Percentiles rank a stretch among this genome's conserved stretches.
Conservation (phyloP, 257 asterid genomes). For the Apocynum venetum region DNA sequence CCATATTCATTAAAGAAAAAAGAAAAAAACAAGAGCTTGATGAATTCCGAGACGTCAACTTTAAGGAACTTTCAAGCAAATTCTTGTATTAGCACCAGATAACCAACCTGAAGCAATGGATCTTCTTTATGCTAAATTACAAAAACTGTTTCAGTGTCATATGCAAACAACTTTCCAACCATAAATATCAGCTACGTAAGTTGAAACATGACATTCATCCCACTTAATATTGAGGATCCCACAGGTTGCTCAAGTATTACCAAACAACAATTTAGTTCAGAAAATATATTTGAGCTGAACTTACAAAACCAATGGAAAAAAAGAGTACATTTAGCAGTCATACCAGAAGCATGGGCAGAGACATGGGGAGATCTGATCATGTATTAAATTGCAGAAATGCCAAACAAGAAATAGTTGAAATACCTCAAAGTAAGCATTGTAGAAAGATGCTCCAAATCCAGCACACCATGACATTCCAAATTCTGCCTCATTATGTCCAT, state of each 20-base stretch:
- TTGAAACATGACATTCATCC: not conserved
- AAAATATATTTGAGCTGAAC: not conserved
- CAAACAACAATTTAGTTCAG: not conserved
- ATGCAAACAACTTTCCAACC: not conserved
- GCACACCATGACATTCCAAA: slow-evolving; percentile 99
- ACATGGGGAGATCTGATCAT: not conserved
- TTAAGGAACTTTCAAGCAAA: not conserved
- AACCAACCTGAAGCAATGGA: not conserved
- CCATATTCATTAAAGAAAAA: not conserved
- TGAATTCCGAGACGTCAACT: not conserved
- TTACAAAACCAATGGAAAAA: not conserved
- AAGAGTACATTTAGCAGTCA: not conserved
- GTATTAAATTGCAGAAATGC: not conserved
- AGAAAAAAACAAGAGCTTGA: not conserved
- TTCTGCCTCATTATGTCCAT: slow-evolving; percentile 94
- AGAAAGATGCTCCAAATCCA: slow-evolving; percentile 84
- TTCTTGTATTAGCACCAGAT: not conserved
- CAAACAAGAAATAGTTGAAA: not conserved
- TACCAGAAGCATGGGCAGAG: not conserved
- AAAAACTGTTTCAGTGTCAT: not conserved
- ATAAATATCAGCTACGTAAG: not conserved
- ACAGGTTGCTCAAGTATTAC: not conserved
- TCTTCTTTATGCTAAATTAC: not conserved
- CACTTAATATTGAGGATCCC: not conserved
- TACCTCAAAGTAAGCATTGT: slow-evolving; percentile 83